Evolutionary conservation across 176 grass and related monocot genomes (phyloP), one percentile per base, ranked within the genome.

Genomic region (Carex scoparia): DNA sequence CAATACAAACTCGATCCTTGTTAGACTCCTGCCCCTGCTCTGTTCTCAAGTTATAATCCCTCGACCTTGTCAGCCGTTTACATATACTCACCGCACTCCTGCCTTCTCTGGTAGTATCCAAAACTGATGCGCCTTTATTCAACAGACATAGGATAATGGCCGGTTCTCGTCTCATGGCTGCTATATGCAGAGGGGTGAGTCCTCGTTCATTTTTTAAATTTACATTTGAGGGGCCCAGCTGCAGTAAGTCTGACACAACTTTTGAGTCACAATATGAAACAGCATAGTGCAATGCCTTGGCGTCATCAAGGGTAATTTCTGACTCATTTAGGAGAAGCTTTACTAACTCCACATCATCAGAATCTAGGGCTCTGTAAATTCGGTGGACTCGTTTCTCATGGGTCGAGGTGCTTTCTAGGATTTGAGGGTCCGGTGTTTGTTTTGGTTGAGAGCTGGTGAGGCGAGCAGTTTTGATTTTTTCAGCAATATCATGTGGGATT

Each of bases 311-410:
- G 35, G 93, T 99, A 69, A 96, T 93, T 37, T 92, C 88, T 58
- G 97, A 99, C 84, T 99, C 97, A 61, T 84, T 94, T 76, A 99
- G 90, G 82, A 99, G 93, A 86, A 99, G 88, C 86, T 90, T 96
- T 80, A 99, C 97, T 84, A 99, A 94, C 68, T 99, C 93, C 13
- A 99, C 88, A 91, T 99, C 97, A 83, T 99, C 97, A 79, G 85
- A 94, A 86, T 99, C 97, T 2, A 99, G 91, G 28, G 97, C 93
- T 75, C 81, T 87, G 84, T 96, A 93, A 42, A 99, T 99, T 86
- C 87, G 91, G 80, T 82, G 90, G 38, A 99, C 87, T 86, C 91
- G 90, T 91, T 94, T 96, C 46, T 96, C 93, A 70, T 91, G 91
- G 19, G 89, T 79, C 7, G 63, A 69, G 15, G 63, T 69, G 81